Evolutionary conservation across 768 basidiomycete species (phyloP).

Genomic region (Mycena maculata): DNA sequence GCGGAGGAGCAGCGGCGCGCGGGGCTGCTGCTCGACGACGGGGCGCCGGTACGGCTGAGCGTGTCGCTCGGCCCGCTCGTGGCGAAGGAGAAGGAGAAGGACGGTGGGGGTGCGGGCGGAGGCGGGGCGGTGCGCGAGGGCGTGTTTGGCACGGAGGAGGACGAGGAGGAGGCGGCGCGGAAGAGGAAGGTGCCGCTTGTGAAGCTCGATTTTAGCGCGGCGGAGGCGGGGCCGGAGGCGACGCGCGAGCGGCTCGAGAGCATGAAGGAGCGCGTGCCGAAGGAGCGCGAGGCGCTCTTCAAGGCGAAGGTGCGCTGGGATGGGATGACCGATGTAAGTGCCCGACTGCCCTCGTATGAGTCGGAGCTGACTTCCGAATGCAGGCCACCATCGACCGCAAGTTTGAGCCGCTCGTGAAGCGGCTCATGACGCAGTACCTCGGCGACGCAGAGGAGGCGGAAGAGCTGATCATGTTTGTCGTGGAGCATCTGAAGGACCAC

Average conservation of each 20-base stretch:
- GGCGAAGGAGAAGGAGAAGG: slow-evolving; percentile 45
- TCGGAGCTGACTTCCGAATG: slow-evolving; percentile 31
- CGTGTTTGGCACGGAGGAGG: slow-evolving; percentile 84
- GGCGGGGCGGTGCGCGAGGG: slow-evolving; percentile 53
- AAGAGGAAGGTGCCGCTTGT: slow-evolving; percentile 90
- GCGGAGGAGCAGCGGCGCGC: slow-evolving; percentile 92
- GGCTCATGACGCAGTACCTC: slow-evolving; percentile 86
- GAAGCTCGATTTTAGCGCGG: slow-evolving; percentile 89
- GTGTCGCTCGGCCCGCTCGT: slow-evolving; percentile 72
- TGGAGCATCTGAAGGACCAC: slow-evolving; percentile 93
- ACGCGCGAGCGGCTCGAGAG: slow-evolving; percentile 51
- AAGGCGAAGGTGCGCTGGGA: slow-evolving; percentile 93
- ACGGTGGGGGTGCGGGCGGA: slow-evolving; percentile 56
- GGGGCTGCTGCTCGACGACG: slow-evolving; percentile 91
- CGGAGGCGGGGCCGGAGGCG: slow-evolving; percentile 83
- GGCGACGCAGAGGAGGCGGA: slow-evolving; percentile 91
- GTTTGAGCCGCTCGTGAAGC: slow-evolving; percentile 85
- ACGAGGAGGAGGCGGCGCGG: slow-evolving; percentile 87
- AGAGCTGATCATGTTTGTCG: slow-evolving; percentile 92
- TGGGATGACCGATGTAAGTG: slow-evolving; percentile 84
- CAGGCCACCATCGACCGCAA: slow-evolving; percentile 87
- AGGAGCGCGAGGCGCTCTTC: slow-evolving; percentile 82
- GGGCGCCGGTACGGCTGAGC: slow-evolving; percentile 88
- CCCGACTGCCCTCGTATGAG: slow-evolving; percentile 2
- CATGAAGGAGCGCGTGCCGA: slow-evolving; percentile 71